phyloP scores from a whole-genome alignment of 2,329 filamentous ascomycete species.

The Alternaria infectoria region DNA sequence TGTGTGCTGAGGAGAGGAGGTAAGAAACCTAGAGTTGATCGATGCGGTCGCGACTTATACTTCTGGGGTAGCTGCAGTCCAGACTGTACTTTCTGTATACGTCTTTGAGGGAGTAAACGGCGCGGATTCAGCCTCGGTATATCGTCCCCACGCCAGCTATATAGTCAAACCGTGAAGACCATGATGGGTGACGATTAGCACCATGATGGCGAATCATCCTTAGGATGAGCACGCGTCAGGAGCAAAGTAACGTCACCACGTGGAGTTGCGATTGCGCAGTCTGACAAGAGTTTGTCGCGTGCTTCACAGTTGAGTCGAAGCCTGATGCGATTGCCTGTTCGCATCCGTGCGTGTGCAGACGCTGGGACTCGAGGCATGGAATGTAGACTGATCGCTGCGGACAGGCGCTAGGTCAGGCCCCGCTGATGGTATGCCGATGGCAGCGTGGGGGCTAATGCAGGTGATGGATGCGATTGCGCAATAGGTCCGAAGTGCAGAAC shows the following conservation, averaged over 20 bases:
- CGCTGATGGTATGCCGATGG: neutral
- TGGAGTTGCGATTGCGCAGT: neutral
- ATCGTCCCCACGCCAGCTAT: conserved; percentile 5
- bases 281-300: neutral
- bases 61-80: conserved; percentile 1
- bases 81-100: neutral
- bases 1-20: neutral
- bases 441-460: neutral
- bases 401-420: neutral
- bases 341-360: neutral
- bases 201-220: conserved; percentile 30
- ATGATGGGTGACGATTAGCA: conserved; percentile 33
- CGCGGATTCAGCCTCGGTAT: neutral
- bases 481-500: conserved; percentile 10
- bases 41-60: neutral
- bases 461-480: conserved; percentile 6
- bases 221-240: neutral
- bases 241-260: neutral
- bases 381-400: neutral
- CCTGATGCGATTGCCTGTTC: neutral
- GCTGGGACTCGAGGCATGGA: neutral
- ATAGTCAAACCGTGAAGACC: conserved; percentile 28
- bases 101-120: neutral
- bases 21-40: neutral
- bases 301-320: neutral